phyloP scores from a whole-genome alignment of 192 early-diverging fungal species.

The Diversispora eburnea region DNA sequence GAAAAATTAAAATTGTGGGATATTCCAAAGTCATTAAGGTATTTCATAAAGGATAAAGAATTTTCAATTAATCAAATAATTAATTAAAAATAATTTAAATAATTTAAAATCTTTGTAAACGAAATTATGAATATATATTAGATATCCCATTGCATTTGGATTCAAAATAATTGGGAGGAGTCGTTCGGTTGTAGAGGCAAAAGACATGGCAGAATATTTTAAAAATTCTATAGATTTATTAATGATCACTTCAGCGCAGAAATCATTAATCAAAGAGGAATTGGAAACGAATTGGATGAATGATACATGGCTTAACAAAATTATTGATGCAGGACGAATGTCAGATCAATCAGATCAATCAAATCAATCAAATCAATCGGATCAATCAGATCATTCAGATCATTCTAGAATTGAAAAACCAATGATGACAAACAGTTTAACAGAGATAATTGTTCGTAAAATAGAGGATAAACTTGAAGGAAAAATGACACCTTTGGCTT shows the following conservation, averaged over 20 bases:
- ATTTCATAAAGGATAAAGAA: not conserved
- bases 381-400: no score
- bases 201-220: not conserved
- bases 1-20: slow-evolving; percentile 8
- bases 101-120: not conserved
- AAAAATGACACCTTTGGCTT: slow-evolving; percentile 9
- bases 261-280: not conserved
- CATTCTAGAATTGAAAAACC: not conserved
- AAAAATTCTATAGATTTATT: slow-evolving; percentile 2
- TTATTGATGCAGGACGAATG: not conserved
- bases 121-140: not conserved
- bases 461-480: slow-evolving; percentile 1
- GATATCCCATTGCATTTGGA: slow-evolving; percentile 14
- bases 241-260: not conserved
- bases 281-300: slow-evolving; percentile 11
- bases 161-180: slow-evolving; percentile 14
- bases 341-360: not conserved
- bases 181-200: not conserved
- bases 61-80: not conserved
- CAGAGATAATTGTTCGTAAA: not conserved
- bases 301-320: slow-evolving; percentile 1
- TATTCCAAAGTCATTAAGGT: not conserved
- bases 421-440: slow-evolving; percentile 7
- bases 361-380: no score
- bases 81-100: not conserved